These are phyloP conservation scores for Pseudocercospora macadamiae DNA, from an alignment of 2,329 filamentous ascomycete species.

Conservation along the genomic window DNA sequence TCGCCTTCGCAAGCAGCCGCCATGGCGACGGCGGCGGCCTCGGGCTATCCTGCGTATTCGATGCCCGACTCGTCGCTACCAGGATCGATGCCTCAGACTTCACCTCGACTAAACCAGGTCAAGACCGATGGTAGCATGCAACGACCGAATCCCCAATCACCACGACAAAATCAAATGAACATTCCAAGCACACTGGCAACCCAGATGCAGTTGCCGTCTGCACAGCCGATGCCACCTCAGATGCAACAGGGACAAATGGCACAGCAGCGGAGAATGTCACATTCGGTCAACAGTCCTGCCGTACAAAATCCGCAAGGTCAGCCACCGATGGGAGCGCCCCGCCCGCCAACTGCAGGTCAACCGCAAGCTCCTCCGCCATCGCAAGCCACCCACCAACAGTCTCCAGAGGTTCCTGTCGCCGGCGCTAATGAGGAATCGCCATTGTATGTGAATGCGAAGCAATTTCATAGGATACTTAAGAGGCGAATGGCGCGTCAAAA, in stretches of 20 bases:
- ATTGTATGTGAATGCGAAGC: constrained; percentile 96
- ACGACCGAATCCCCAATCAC: constrained; percentile 72
- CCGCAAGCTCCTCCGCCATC: constrained; percentile 56
- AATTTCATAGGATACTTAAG: constrained; percentile 97
- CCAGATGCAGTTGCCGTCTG: constrained; percentile 56
- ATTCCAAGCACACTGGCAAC: constrained; percentile 48
- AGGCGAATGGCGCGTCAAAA: constrained; percentile 89
- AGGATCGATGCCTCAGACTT: constrained; percentile 67
- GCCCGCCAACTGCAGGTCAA: constrained; percentile 72
- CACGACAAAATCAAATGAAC: constrained; percentile 65
- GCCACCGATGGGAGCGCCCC: constrained; percentile 61
- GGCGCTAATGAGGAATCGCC: constrained; percentile 83
- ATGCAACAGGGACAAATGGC: constrained; percentile 33
- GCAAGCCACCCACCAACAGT: constrained; percentile 60
- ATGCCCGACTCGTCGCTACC: constrained; percentile 68
- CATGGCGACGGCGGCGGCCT: constrained; percentile 91
- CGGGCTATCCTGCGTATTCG: constrained; percentile 75
- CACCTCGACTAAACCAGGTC: constrained; percentile 72
- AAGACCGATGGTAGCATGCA: constrained; percentile 63
- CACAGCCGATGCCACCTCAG: constrained; percentile 58
- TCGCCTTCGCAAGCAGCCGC: constrained; percentile 85
- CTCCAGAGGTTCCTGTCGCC: constrained; percentile 73
- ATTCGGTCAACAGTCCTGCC: constrained; percentile 72
- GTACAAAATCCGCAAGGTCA: constrained; percentile 33
- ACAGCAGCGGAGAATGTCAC: constrained; percentile 68